phyloP scores from a whole-genome alignment of 2,329 filamentous ascomycete species.

The Thermochaetoides dissita region DNA sequence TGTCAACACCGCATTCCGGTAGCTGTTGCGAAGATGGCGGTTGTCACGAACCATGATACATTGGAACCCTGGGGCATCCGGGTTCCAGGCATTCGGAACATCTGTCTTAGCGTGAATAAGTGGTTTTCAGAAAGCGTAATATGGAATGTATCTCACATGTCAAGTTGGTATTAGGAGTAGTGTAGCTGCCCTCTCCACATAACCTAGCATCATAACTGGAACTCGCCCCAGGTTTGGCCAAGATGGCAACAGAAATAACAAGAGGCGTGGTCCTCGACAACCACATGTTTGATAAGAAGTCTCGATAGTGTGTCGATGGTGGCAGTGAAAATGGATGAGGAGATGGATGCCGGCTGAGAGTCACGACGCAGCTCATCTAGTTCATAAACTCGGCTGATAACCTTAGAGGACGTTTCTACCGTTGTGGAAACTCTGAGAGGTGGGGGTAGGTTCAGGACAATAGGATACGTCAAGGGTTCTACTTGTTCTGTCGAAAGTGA shows the following conservation, averaged over 20 bases:
- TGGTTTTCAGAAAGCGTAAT: not conserved
- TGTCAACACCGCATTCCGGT: too few species aligned
- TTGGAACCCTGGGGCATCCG: constrained; percentile 17
- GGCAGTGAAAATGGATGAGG: too few species aligned
- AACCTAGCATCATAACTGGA: constrained; percentile 16
- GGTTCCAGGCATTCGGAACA: constrained; percentile 21
- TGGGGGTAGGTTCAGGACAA: too few species aligned
- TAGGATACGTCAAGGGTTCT: too few species aligned
- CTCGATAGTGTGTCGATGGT: too few species aligned
- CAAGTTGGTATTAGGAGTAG: constrained; percentile 12
- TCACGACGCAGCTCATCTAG: too few species aligned
- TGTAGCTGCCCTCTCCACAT: constrained; percentile 18
- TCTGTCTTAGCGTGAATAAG: constrained; percentile 11
- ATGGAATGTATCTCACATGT: constrained; percentile 14
- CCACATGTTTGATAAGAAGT: constrained; percentile 4
- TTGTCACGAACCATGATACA: constrained; percentile 18
- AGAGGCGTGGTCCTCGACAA: constrained; percentile 1
- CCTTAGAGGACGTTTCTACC: too few species aligned
- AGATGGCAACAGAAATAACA: constrained; percentile 5
- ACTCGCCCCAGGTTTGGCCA: constrained; percentile 6
- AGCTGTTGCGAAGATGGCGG: not conserved
- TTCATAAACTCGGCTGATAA: too few species aligned
- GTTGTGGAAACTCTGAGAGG: too few species aligned
- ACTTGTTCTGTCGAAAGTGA: too few species aligned
- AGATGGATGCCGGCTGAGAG: too few species aligned